A percentile compares a stretch with the other conserved stretches of the same genome.
Evolutionary conservation across 2,329 filamentous ascomycete genomes (phyloP).

Genomic region (Aspergillus pseudotamarii): DNA sequence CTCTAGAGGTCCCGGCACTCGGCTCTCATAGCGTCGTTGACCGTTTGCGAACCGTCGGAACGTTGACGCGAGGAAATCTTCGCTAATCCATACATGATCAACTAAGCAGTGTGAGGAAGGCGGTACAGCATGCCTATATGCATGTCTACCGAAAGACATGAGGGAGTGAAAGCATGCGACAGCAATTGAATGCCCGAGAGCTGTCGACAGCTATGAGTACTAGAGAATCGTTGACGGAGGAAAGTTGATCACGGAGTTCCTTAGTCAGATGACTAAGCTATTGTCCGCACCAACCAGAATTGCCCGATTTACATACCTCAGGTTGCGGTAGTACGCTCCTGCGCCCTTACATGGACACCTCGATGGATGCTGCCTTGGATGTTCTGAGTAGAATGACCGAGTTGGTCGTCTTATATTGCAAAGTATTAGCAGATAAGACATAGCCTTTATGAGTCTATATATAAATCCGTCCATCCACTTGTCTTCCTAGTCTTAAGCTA

Average conservation of each 20-base stretch:
- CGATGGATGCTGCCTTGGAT: neutral
- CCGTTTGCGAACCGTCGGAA: constrained; percentile 52
- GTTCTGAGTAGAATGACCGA: neutral
- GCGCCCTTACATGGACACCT: neutral
- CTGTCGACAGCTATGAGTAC: constrained; percentile 9
- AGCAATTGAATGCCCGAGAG: constrained; percentile 23
- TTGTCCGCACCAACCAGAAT: neutral
- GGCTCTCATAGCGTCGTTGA: constrained; percentile 60
- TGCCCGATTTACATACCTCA: constrained; percentile 11
- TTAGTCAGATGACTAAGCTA: constrained; percentile 26
- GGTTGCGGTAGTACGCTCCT: neutral
- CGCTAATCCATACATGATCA: constrained; percentile 50
- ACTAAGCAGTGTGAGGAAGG: constrained; percentile 27
- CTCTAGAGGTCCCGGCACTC: constrained; percentile 65
- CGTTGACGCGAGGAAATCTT: constrained; percentile 47
- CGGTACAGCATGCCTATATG: constrained; percentile 41
- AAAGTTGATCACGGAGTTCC: constrained; percentile 8
- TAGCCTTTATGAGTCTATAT: neutral
- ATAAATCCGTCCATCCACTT: neutral
- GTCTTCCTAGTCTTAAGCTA: neutral
- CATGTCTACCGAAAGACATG: constrained; percentile 49
- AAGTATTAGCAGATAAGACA: neutral
- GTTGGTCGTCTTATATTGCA: too few relatives aligned
- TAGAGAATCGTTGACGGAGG: constrained; percentile 8
- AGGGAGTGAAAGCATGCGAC: constrained; percentile 23